Conservation (phyloP, 176 grass and related monocot genomes). For the Bonia amplexicaulis region DNA sequence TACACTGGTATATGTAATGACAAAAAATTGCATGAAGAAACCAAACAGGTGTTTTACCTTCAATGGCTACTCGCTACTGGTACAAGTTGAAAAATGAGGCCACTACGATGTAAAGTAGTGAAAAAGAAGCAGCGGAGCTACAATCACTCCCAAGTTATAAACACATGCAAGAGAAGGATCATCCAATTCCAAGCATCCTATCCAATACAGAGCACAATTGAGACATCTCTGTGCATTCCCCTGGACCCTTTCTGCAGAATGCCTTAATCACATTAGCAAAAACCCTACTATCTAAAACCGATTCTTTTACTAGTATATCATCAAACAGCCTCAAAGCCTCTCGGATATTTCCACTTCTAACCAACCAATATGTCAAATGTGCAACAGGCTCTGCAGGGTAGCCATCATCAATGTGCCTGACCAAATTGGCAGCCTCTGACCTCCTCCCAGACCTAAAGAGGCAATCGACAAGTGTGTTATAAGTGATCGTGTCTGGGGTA, state of each 20-base stretch:
- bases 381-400: conserved; percentile 48
- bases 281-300: conserved; percentile 51
- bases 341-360: conserved; percentile 44
- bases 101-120: not conserved
- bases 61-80: not conserved
- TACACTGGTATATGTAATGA: not conserved
- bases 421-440: conserved; percentile 53
- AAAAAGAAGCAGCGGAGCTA: conserved; percentile 1
- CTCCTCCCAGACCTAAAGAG: conserved; percentile 67
- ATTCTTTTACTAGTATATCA: conserved; percentile 58
- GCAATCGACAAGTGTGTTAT: conserved; percentile 62
- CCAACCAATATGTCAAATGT: conserved; percentile 69
- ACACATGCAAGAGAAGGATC: conserved; percentile 16
- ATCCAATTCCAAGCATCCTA: conserved; percentile 61
- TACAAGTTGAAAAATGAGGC: conserved; percentile 6
- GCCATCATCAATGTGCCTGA: conserved; percentile 52
- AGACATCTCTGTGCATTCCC: conserved; percentile 41
- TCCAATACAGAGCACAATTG: conserved; percentile 65
- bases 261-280: conserved; percentile 72
- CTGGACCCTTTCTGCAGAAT: conserved; percentile 73
- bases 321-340: conserved; percentile 63
- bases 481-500: conserved; percentile 53
- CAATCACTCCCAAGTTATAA: not conserved
- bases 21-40: conserved; percentile 14
- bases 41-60: not conserved